Percentiles rank a stretch among this genome's conserved stretches.
Evolutionary conservation across 352 stramenopile species (phyloP).

Genomic region (Pythium monospermum): DNA sequence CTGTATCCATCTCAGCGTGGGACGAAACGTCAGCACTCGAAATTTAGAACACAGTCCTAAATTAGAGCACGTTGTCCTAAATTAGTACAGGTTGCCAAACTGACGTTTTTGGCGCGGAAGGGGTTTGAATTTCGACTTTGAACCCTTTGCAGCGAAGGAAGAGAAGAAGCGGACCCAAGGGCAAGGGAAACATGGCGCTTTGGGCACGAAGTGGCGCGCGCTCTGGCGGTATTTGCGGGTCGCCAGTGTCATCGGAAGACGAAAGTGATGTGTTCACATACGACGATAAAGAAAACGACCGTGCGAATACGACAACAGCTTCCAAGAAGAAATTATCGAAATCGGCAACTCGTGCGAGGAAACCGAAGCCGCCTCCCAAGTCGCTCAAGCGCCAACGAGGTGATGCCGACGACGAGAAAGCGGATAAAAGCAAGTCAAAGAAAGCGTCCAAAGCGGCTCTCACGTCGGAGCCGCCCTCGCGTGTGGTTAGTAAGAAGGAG

Average conservation of each 20-base stretch:
- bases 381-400: neutral
- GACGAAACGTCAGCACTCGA: no score
- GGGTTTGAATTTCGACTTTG: neutral
- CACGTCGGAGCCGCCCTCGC: neutral
- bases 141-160: neutral
- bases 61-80: no score
- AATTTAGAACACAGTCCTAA: no score
- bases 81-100: no score
- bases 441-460: neutral
- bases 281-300: constrained; percentile 1
- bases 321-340: neutral
- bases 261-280: constrained; percentile 17
- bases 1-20: no score
- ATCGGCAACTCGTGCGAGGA: neutral
- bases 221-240: constrained; percentile 18
- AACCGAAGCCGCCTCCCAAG: neutral
- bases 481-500: constrained; percentile 33
- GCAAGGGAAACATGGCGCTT: neutral
- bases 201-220: constrained; percentile 3
- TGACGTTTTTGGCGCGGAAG: no score
- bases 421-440: neutral
- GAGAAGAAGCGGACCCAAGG: neutral
- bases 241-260: constrained; percentile 4
- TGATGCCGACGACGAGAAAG: neutral
- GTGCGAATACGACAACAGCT: neutral